A percentile compares a stretch with the other conserved stretches of the same genome.
These are phyloP conservation scores for Alnus rubra DNA, from an alignment of 306 rosid species.

Conservation along the genomic window DNA sequence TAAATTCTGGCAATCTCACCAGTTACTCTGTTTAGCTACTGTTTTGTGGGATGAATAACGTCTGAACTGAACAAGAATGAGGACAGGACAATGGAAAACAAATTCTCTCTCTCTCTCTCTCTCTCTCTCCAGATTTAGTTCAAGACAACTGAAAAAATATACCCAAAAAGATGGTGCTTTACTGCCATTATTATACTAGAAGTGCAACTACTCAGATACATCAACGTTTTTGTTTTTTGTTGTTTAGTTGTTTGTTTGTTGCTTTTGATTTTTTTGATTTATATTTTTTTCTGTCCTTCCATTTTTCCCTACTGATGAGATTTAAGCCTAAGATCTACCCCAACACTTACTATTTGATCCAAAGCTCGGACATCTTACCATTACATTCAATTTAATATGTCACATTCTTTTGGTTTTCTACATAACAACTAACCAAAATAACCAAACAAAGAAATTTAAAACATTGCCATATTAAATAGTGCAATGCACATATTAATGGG, in stretches of 20 bases:
- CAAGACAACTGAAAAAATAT: not conserved
- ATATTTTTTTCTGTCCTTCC: not conserved
- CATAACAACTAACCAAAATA: not conserved
- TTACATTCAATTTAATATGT: not conserved
- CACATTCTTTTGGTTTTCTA: not conserved
- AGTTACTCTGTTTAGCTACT: not conserved
- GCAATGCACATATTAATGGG: not conserved
- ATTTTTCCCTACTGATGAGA: not conserved
- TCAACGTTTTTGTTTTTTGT: not conserved
- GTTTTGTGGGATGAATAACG: not conserved
- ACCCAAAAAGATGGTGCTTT: not conserved
- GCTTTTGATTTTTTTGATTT: not conserved
- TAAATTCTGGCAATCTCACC: not conserved
- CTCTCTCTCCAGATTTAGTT: not conserved
- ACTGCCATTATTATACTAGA: not conserved
- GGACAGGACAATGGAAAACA: not conserved
- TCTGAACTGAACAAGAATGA: not conserved
- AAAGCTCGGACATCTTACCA: not conserved
- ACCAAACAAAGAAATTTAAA: not conserved
- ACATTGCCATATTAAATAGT: not conserved
- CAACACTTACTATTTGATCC: not conserved
- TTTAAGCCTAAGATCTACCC: not conserved
- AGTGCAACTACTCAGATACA: not conserved
- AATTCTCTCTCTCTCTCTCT: too few species aligned
- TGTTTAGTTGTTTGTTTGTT: too few species aligned